These are phyloP conservation scores for Olyra latifolia DNA, from an alignment of 176 grass and related monocot species.

Conservation along the genomic window DNA sequence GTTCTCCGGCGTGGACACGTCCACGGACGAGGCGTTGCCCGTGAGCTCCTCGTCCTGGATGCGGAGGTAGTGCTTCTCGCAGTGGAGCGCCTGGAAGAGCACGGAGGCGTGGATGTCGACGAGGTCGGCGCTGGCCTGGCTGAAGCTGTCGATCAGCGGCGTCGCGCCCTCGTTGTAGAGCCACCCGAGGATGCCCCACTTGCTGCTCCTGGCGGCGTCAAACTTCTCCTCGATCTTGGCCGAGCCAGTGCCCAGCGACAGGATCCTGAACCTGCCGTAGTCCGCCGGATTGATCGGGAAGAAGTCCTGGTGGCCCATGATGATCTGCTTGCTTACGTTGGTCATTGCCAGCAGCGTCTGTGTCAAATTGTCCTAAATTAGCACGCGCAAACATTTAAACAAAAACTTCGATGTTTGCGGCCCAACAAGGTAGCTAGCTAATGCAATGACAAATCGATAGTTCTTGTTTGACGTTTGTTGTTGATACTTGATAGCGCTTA, in stretches of 20 bases:
- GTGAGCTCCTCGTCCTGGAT: conserved; percentile 53
- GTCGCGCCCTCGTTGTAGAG: conserved; percentile 42
- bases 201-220: not conserved
- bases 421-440: too few relatives aligned
- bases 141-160: conserved; percentile 69
- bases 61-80: conserved; percentile 45
- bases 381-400: not conserved
- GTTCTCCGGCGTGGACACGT: conserved; percentile 44
- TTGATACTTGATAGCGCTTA: too few relatives aligned
- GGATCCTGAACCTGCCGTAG: conserved; percentile 52
- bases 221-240: conserved; percentile 49
- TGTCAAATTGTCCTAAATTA: not conserved
- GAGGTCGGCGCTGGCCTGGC: conserved; percentile 56
- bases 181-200: conserved; percentile 72
- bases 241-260: conserved; percentile 58
- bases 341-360: conserved; percentile 61
- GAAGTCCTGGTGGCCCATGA: conserved; percentile 31
- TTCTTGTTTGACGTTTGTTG: too few relatives aligned
- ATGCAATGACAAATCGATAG: too few relatives aligned
- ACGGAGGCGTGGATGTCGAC: conserved; percentile 66
- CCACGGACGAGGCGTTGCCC: conserved; percentile 31
- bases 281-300: conserved; percentile 30
- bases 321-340: conserved; percentile 56
- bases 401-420: too few relatives aligned
- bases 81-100: conserved; percentile 52